These are phyloP conservation scores for Graphilbum sp. DNA, from an alignment of 2,329 filamentous ascomycete genomes.

Conservation along the genomic window DNA sequence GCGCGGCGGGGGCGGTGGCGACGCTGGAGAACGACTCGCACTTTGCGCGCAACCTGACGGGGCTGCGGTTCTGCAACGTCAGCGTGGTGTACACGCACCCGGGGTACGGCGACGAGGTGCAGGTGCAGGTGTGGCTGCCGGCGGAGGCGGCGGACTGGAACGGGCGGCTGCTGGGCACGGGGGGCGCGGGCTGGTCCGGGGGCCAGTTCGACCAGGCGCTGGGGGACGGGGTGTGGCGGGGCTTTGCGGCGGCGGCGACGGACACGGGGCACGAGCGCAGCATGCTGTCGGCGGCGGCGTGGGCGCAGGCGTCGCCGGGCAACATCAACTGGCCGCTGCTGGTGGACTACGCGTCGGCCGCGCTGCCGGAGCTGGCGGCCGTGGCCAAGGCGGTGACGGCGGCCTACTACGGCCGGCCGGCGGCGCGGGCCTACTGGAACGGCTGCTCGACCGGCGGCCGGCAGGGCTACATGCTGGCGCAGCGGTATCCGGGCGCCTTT, in stretches of 20 bases:
- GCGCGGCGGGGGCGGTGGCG: too few species aligned
- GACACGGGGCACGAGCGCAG: constrained; percentile 10
- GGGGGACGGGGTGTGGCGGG: constrained; percentile 10
- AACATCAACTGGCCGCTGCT: constrained; percentile 11
- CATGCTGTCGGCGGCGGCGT: constrained; percentile 5
- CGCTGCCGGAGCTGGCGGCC: constrained; percentile 16
- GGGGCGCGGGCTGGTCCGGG: constrained; percentile 18
- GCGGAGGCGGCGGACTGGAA: constrained; percentile 15
- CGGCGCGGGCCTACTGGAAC: constrained; percentile 24
- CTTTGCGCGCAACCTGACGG: neutral
- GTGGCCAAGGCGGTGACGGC: constrained; percentile 20
- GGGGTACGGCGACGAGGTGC: constrained; percentile 20
- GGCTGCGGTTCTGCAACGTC: constrained; percentile 21
- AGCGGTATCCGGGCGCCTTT: constrained; percentile 32
- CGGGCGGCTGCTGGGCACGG: constrained; percentile 19
- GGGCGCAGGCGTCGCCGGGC: constrained; percentile 11
- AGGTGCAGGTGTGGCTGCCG: constrained; percentile 20
- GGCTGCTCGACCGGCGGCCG: constrained; percentile 36
- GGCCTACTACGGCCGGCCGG: constrained; percentile 22
- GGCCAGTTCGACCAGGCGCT: constrained; percentile 11
- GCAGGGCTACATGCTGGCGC: constrained; percentile 31
- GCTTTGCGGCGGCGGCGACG: constrained; percentile 13
- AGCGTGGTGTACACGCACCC: constrained; percentile 25
- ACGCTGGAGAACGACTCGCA: too few species aligned
- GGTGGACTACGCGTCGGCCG: constrained; percentile 10